phyloP scores from a whole-genome alignment of 148 eudicot species.

The Amaranthus hypochondriacus region DNA sequence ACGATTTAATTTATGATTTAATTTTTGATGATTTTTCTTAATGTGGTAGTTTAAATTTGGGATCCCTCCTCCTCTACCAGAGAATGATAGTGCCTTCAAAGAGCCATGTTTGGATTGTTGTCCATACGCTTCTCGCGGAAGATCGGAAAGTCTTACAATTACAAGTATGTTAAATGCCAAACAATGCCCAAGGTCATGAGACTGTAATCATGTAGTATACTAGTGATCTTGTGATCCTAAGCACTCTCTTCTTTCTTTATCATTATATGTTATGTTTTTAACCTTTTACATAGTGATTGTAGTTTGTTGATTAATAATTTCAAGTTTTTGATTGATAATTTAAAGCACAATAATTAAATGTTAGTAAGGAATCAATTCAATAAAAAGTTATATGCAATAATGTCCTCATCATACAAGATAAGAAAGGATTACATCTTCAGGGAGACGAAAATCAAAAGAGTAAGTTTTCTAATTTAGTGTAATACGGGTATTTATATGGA shows the following conservation, averaged over 20 bases:
- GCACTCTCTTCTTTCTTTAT: not conserved
- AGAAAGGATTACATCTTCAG: no score
- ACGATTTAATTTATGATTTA: not conserved
- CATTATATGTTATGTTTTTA: not conserved
- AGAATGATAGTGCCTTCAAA: conserved; percentile 54
- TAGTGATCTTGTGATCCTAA: not conserved
- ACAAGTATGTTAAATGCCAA: conserved; percentile 1
- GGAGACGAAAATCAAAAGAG: no score
- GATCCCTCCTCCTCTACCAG: conserved; percentile 45
- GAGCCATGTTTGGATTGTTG: conserved; percentile 82
- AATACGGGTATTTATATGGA: no score
- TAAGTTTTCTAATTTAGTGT: no score
- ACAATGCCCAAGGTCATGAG: conserved; percentile 63
- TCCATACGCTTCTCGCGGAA: conserved; percentile 51
- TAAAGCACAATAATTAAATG: no score
- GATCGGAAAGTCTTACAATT: conserved; percentile 15
- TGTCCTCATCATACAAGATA: no score
- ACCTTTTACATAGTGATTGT: no score
- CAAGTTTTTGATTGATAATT: no score
- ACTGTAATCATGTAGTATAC: not conserved
- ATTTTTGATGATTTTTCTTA: not conserved
- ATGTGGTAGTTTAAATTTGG: conserved; percentile 75
- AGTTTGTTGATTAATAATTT: no score
- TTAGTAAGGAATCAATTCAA: no score
- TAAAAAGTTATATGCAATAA: no score